phyloP scores from a whole-genome alignment of 306 rosid species.

The Luffa acutangula region DNA sequence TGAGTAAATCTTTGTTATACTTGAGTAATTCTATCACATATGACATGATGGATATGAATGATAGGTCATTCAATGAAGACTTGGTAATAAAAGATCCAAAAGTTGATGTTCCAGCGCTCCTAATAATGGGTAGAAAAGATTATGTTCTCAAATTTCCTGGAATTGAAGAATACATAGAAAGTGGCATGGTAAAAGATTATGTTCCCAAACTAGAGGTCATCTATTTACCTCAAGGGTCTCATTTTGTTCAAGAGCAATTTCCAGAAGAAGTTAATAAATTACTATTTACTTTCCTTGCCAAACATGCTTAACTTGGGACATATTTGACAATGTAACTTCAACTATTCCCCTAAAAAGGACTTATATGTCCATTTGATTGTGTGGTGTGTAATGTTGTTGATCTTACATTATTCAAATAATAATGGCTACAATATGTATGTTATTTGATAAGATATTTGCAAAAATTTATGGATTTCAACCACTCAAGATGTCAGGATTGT shows the following conservation, averaged over 20 bases:
- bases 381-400: too few species aligned
- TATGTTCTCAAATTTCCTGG: constrained; percentile 53
- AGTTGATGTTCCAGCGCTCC: constrained; percentile 40
- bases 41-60: not conserved
- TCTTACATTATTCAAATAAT: too few species aligned
- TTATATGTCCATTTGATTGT: too few species aligned
- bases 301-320: constrained; percentile 20
- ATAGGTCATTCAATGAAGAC: constrained; percentile 40
- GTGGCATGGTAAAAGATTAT: constrained; percentile 39
- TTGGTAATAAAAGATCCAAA: constrained; percentile 23
- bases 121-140: constrained; percentile 57
- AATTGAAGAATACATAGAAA: constrained; percentile 38
- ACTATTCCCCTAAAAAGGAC: too few species aligned
- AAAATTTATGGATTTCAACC: too few species aligned
- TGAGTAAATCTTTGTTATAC: too few species aligned
- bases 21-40: not conserved
- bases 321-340: too few species aligned
- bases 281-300: constrained; percentile 46
- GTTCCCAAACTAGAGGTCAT: constrained; percentile 45
- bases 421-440: not conserved
- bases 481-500: too few species aligned
- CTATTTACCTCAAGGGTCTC: constrained; percentile 63
- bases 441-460: too few species aligned
- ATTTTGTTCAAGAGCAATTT: constrained; percentile 73
- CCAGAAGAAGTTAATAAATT: constrained; percentile 52